Base-by-base conservation (phyloP, 805 yeast species). In the Isabelozyma gotoi region DNA sequence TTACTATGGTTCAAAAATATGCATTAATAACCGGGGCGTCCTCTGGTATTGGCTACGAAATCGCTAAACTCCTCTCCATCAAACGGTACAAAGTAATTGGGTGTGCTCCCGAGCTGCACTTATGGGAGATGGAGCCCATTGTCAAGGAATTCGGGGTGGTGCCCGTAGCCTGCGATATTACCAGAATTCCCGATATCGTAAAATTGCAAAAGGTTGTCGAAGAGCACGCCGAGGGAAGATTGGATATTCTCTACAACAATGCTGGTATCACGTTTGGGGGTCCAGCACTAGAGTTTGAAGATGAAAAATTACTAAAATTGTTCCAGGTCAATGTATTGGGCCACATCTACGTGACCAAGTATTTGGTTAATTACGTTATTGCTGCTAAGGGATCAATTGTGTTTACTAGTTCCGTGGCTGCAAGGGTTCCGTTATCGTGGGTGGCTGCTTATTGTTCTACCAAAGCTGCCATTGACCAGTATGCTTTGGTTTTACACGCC, bases 11-110 rank as follows among this genome's bases (percentile, higher is more conserved):
- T 14, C 34, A 32, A 12, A 49, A 51, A 33, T 51, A 51, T 32
- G 53, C 51, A 14, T 42, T 60, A 16, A 49, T 81, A 21, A 78
- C 83, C 0, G 85, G 85, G 8, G 81, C 82, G 5, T 77, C 84
- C 0, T 71, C 79, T 0, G 85, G 86, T 12, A 81, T 81, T 41
- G 86, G 86, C 0, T 72, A 62, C 45, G 70, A 67, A 16, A 49
- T 78, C 5, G 73, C 81, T 5, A 49, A 59, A 15, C 78, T 75
- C 47, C 65, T 81, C 35, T 66, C 49, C 36, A 54, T 16, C 62
- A 67, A 39, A 33, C 77, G 76, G 0, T 76, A 65, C 51, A 51
- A 44, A 10, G 65, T 68, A 7, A 57, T 56, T 40, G 72, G 69
- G 4, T 52, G 66, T 10, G 68, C 67, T 17, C 42, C 47, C 24